Base-by-base conservation (phyloP, 2,329 filamentous ascomycete species). In the Sclerotinia subarctica region DNA sequence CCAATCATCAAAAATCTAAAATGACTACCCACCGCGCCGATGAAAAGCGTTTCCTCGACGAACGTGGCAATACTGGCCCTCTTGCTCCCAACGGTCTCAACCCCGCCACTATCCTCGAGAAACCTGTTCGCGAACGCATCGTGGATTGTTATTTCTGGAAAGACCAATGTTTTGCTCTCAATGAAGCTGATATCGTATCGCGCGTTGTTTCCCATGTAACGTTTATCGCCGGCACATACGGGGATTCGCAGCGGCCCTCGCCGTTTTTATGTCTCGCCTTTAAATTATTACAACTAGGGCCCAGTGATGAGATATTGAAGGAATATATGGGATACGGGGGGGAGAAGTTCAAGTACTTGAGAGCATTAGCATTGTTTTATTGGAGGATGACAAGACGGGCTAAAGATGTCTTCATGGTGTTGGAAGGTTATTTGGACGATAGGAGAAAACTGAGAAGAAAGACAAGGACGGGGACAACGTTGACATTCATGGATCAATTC, bases 131-230 rank as follows among this genome's bases (percentile, higher is more conserved):
- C 77, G 95, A 99, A 80, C 93, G 95, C 77, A 97, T 99, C 79
- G 88, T 94, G 73, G 93, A 97, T 77, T 92, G 89, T 65, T 96
- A 97, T 81, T 99, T 97, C 82, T 99, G 93, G 91, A 97, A 97
- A 80, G 95, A 98, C 81, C 94, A 97, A 81, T 97, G 95, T 79
- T 99, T 98, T 80, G 95, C 91, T 53, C 85, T 99, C 72, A 99
- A 98, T 81, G 88, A 90, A 77, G 87, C 87, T 64, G 86, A 89
- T 79, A 83, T 99, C 7, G 90, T 97, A 74, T 92, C 97, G 81
- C 92, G 95, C 72, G 94, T 96, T 0, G 91, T 93, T 35, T 90
- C 94, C 74, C 85, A 89, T 79, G 86, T 99, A 58, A 85, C 82
- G 60, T 95, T 90, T 79, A 86, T 99, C 68, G 95, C 94, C 71